Evolutionary conservation across 371 early-diverging fungal genomes (phyloP), one percentile per base, ranked within the genome.

Genomic region (Mucor irregularis): DNA sequence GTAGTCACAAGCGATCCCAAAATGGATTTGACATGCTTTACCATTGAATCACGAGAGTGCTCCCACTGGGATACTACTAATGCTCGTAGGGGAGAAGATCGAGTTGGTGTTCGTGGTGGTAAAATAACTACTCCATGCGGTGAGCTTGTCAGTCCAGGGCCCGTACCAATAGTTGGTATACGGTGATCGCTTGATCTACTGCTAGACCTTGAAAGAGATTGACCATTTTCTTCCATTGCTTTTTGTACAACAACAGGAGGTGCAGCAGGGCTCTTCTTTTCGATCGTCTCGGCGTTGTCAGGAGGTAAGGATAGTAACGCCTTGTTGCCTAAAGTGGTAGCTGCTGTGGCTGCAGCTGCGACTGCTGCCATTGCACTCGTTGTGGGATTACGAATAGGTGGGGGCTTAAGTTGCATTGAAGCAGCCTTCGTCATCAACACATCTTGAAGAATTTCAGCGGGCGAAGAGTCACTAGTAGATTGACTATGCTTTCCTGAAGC

Each of bases 41-140:
- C 63, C 50, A 74, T 61, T 0, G 76, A 74, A 17, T 69, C 60
- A 3, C 73, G 61, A 2, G 82, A 71, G 26, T 61, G 57, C 3
- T 52, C 39, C 74, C 77, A 76, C 47, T 77, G 71, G 0, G 71
- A 77, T 14, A 78, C 73, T 8, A 75, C 62, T 17, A 81, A 42
- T 3, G 72, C 69, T 3, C 79, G 53, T 5, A 72, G 43, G 2
- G 72, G 67, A 9, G 61, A 55, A 7, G 57, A 53, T 24, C 58
- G 58, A 2, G 65, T 64, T 0, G 80, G 73, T 19, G 74, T 68
- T 4, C 69, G 64, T n/a, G 69, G 73, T 4, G 76, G 74, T 13
- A 68, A 42, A 22, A 73, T 66, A 2, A 64, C 58, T 11, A 54
- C 55, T 1, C 56, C 35, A 16, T 51, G 58, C 4, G 62, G 52